These are phyloP conservation scores for Penicillium sclerotigenum DNA, from an alignment of 2,329 filamentous ascomycete species.

Conservation along the genomic window DNA sequence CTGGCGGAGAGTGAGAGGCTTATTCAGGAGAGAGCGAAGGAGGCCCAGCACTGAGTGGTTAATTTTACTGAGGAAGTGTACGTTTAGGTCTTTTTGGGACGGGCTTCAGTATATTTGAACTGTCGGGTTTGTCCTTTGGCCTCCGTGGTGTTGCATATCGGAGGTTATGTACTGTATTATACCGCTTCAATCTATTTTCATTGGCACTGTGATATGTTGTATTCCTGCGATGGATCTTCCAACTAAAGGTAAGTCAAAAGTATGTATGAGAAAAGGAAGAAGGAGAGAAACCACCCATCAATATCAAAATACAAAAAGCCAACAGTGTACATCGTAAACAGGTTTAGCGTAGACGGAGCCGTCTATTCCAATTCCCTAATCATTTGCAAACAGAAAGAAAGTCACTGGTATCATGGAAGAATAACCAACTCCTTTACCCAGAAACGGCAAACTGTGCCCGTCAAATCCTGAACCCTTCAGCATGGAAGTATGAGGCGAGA, in stretches of 20 bases:
- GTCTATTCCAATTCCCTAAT: conserved; percentile 12
- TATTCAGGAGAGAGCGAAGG: background rate
- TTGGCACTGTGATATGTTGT: conserved; percentile 1
- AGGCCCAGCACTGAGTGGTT: background rate
- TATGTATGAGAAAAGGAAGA: conserved; percentile 16
- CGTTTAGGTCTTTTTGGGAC: background rate
- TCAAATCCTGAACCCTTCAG: conserved; percentile 12
- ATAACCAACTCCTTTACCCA: conserved; percentile 26
- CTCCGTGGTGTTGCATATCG: conserved; percentile 16
- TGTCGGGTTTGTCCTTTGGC: background rate
- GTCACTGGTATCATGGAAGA: conserved; percentile 27
- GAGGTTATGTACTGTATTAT: conserved; percentile 25
- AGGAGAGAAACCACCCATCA: background rate
- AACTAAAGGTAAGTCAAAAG: conserved; percentile 1
- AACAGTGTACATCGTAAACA: conserved; percentile 16
- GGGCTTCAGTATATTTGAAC: background rate
- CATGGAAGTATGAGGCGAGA: background rate
- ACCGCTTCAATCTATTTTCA: conserved; percentile 16
- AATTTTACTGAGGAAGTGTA: background rate
- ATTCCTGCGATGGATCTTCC: background rate
- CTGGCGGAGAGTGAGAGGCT: background rate
- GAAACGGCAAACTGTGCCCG: conserved; percentile 16
- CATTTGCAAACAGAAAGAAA: conserved; percentile 21
- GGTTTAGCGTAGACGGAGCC: conserved; percentile 1
- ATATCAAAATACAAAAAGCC: background rate